Conservation (phyloP, 2,329 filamentous ascomycete genomes). For the Thelonectria olida region DNA sequence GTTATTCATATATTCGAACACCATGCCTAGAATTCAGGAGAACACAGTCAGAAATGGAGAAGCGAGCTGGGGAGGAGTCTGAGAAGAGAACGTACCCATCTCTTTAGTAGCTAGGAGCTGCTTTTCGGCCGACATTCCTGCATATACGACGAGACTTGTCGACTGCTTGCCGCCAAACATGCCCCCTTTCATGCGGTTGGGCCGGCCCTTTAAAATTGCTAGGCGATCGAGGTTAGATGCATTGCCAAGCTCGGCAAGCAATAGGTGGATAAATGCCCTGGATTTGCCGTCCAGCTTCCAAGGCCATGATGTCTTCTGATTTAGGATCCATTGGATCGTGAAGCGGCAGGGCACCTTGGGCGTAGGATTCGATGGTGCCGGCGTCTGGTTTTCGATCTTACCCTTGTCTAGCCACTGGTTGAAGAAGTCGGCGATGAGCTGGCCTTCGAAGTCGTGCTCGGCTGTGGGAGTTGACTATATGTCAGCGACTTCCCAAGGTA, state of each 20-base stretch:
- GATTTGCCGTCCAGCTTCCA: neutral
- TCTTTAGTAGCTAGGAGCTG: neutral
- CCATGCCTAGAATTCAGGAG: neutral
- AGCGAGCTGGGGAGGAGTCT: neutral
- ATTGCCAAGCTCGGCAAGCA: slow-evolving; percentile 1
- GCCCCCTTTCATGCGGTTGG: neutral
- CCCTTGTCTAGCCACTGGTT: neutral
- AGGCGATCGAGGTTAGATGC: neutral
- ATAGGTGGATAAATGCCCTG: neutral
- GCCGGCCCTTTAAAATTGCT: neutral
- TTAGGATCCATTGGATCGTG: neutral
- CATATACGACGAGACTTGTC: neutral
- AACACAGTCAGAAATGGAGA: no score
- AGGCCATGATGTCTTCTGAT: neutral
- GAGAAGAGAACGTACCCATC: neutral
- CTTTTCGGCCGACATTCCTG: neutral
- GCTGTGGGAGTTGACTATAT: neutral
- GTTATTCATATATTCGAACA: neutral
- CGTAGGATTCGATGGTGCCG: neutral
- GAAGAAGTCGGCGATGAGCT: slow-evolving; percentile 4
- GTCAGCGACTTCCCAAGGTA: neutral
- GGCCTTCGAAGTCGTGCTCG: slow-evolving; percentile 5
- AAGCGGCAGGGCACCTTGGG: neutral
- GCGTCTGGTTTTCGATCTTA: neutral
- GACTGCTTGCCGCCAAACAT: neutral